Percentiles rank a stretch among this genome's conserved stretches.
Evolutionary conservation across 148 eudicot genomes (phyloP).

Genomic region (Vaccinium darrowii): DNA sequence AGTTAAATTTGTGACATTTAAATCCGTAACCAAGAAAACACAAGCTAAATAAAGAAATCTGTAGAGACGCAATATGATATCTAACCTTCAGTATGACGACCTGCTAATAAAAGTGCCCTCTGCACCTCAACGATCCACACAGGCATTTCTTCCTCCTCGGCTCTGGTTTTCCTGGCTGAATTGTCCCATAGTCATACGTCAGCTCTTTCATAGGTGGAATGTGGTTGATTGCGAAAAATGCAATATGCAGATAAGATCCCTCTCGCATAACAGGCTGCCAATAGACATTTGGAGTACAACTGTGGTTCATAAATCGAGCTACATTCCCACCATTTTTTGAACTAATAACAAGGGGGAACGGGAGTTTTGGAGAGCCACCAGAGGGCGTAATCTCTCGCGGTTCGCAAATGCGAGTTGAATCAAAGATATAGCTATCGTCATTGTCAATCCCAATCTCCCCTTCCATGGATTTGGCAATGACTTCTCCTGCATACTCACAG

Average conservation of each 20-base stretch:
- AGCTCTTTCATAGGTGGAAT: constrained; percentile 93
- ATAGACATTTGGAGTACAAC: constrained; percentile 82
- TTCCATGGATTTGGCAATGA: constrained; percentile 48
- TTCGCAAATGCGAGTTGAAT: constrained; percentile 63
- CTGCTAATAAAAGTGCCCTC: constrained; percentile 66
- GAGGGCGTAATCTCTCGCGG: constrained; percentile 29
- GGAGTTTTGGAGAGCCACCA: constrained; percentile 32
- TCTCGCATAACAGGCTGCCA: constrained; percentile 87
- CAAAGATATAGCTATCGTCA: constrained; percentile 61
- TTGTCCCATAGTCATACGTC: constrained; percentile 76
- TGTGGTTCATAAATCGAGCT: constrained; percentile 92
- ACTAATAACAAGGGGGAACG: constrained; percentile 64
- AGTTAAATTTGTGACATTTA: neutral
- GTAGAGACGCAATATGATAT: neutral
- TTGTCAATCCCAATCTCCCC: constrained; percentile 44
- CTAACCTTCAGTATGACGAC: constrained; percentile 10
- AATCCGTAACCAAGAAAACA: constrained; percentile 4
- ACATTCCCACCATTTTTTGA: constrained; percentile 81
- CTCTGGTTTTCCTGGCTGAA: constrained; percentile 43
- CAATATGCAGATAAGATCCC: constrained; percentile 62
- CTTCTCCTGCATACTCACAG: constrained; percentile 83
- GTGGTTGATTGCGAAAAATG: constrained; percentile 75
- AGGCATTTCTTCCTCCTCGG: constrained; percentile 69
- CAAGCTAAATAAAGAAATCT: neutral
- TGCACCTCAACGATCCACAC: constrained; percentile 76